Conservation (phyloP, 2,329 filamentous ascomycete species). For the Alternaria gansuensis region DNA sequence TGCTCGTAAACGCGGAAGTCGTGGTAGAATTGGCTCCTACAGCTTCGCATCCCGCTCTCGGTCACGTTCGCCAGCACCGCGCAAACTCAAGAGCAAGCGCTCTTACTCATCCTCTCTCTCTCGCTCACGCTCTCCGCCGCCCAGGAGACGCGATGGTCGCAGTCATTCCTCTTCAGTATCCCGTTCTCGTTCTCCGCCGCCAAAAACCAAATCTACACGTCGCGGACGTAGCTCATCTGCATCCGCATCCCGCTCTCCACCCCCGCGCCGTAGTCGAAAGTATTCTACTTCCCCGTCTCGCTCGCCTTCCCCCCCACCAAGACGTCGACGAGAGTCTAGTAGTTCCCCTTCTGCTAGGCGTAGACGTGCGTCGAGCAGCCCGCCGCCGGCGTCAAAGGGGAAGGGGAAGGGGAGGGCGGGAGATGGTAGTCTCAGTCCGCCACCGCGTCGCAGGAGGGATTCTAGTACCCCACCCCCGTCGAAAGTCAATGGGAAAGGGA, state of each 20-base stretch:
- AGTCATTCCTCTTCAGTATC: slow-evolving; percentile 30
- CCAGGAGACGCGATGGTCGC: slow-evolving; percentile 35
- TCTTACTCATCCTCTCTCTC: slow-evolving; percentile 35
- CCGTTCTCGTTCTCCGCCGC: slow-evolving; percentile 30
- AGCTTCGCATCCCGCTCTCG: slow-evolving; percentile 36
- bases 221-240: slow-evolving; percentile 29
- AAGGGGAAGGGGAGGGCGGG: slow-evolving; percentile 8
- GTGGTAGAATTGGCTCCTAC: slow-evolving; percentile 34
- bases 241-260: slow-evolving; percentile 20
- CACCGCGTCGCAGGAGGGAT: slow-evolving; percentile 5
- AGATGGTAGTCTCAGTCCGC: slow-evolving; percentile 1
- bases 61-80: slow-evolving; percentile 37
- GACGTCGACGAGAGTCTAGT: not conserved
- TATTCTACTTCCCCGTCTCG: slow-evolving; percentile 11
- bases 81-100: slow-evolving; percentile 30
- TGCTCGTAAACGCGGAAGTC: slow-evolving; percentile 33
- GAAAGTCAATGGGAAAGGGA: not conserved
- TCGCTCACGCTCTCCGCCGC: slow-evolving; percentile 34
- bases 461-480: not conserved
- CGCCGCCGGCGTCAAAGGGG: not conserved
- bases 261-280: slow-evolving; percentile 12
- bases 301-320: not conserved
- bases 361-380: slow-evolving; percentile 15
- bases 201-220: slow-evolving; percentile 23
- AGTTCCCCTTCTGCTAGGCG: slow-evolving; percentile 11